Evolutionary conservation across 2,329 filamentous ascomycete species (phyloP).

Genomic region (Pestalotiopsis sp.): DNA sequence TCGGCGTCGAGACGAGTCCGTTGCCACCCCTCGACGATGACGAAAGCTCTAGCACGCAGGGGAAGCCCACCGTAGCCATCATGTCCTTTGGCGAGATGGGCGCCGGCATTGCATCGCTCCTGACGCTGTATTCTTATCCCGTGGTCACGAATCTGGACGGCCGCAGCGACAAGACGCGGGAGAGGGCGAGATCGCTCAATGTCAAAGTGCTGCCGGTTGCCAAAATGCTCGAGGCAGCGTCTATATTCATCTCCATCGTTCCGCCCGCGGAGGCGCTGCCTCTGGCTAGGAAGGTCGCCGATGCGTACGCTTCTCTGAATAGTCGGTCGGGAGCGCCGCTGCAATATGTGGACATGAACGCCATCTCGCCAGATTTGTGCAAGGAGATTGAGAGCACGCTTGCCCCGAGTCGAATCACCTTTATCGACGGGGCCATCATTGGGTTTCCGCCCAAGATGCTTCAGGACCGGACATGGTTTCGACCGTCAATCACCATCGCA

Average conservation of each 20-base stretch:
- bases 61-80: background rate
- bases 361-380: background rate
- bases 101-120: background rate
- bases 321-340: background rate
- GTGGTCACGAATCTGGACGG: conserved; percentile 1
- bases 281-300: background rate
- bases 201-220: background rate
- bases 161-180: background rate
- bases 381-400: background rate
- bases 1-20: background rate
- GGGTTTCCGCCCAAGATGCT: background rate
- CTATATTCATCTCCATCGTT: background rate
- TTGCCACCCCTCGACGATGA: background rate
- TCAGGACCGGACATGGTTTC: background rate
- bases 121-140: background rate
- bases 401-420: background rate
- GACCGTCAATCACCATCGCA: background rate
- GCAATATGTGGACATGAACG: background rate
- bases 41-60: background rate
- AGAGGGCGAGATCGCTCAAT: background rate
- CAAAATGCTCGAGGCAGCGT: background rate
- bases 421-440: background rate
- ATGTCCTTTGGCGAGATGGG: conserved; percentile 4
- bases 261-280: background rate
- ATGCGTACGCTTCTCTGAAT: background rate